Conservation (phyloP, 176 grass and related monocot species). For the Oryza australiensis region DNA sequence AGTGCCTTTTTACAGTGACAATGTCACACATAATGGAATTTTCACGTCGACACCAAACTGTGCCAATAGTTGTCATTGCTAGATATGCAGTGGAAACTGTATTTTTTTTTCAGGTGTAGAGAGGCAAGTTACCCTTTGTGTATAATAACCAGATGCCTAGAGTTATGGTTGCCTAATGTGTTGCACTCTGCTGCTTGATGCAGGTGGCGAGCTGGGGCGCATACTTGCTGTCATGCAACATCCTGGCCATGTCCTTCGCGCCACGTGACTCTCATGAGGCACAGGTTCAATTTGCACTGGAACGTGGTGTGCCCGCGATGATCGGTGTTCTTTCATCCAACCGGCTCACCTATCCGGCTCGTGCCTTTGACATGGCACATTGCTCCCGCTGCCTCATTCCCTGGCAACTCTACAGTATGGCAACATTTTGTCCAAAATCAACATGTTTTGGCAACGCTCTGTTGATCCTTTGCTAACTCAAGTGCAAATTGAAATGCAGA, state of each 20-base stretch:
- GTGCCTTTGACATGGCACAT: slow-evolving; percentile 95
- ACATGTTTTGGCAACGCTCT: neutral
- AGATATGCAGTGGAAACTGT: neutral
- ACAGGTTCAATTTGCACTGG: slow-evolving; percentile 96
- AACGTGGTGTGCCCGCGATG: slow-evolving; percentile 91
- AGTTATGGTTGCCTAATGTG: neutral
- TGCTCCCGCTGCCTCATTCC: slow-evolving; percentile 97
- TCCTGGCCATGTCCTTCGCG: slow-evolving; percentile 91
- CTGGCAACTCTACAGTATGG: slow-evolving; percentile 77
- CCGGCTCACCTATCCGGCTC: slow-evolving; percentile 77
- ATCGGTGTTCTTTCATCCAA: slow-evolving; percentile 84
- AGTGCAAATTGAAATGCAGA: slow-evolving; percentile 41
- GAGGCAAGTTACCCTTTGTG: neutral
- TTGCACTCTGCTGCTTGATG: neutral
- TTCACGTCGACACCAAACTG: neutral
- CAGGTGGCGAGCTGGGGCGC: slow-evolving; percentile 98
- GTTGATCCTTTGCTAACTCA: slow-evolving; percentile 4
- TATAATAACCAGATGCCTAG: neutral
- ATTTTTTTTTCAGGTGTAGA: neutral
- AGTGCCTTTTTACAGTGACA: neutral
- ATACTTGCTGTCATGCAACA: slow-evolving; percentile 68
- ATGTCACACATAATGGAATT: neutral
- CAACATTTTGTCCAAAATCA: neutral
- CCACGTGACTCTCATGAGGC: slow-evolving; percentile 92
- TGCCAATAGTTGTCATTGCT: neutral